Conservation (phyloP, 208 protist species). For the Crithidia thermophila region DNA sequence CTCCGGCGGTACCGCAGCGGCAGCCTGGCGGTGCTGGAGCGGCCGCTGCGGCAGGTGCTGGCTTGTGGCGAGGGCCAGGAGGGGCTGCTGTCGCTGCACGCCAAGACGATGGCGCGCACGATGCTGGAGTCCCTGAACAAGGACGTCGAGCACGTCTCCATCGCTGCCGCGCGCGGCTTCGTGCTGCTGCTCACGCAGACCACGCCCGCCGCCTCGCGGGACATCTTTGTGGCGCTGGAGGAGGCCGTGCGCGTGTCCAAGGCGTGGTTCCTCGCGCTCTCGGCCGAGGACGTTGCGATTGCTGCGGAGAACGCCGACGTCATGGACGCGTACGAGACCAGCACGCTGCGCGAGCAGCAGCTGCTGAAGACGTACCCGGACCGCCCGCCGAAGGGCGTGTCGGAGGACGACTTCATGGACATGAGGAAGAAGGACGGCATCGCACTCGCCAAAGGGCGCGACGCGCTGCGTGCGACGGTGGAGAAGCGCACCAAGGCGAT, state of each 20-base stretch:
- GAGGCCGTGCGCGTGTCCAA: constrained; percentile 42
- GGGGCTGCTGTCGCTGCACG: constrained; percentile 54
- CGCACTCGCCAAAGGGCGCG: constrained; percentile 76
- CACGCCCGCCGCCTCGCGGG: constrained; percentile 38
- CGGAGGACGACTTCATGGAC: constrained; percentile 82
- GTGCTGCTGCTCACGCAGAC: constrained; percentile 63
- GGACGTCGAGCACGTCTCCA: constrained; percentile 41
- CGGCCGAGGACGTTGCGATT: constrained; percentile 72
- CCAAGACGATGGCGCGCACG: constrained; percentile 35
- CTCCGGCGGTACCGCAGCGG: constrained; percentile 23
- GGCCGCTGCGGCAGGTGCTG: constrained; percentile 26
- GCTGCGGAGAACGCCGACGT: constrained; percentile 52
- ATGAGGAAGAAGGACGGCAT: constrained; percentile 78
- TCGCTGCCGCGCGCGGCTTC: constrained; percentile 74
- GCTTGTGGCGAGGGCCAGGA: constrained; percentile 19
- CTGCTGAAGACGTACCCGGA: constrained; percentile 82
- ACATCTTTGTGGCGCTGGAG: constrained; percentile 40
- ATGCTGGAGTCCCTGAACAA: constrained; percentile 38
- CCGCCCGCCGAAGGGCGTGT: constrained; percentile 84
- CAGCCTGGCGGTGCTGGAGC: constrained; percentile 31
- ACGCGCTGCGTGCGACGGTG: constrained; percentile 61
- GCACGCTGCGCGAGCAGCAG: constrained; percentile 62
- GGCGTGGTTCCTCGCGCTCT: constrained; percentile 60
- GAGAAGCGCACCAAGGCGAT: constrained; percentile 53
- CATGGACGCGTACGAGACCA: constrained; percentile 62